Percentiles rank a stretch among this genome's conserved stretches.
phyloP scores from a whole-genome alignment of 345 rosid species.

The Aquilaria yunnanensis region DNA sequence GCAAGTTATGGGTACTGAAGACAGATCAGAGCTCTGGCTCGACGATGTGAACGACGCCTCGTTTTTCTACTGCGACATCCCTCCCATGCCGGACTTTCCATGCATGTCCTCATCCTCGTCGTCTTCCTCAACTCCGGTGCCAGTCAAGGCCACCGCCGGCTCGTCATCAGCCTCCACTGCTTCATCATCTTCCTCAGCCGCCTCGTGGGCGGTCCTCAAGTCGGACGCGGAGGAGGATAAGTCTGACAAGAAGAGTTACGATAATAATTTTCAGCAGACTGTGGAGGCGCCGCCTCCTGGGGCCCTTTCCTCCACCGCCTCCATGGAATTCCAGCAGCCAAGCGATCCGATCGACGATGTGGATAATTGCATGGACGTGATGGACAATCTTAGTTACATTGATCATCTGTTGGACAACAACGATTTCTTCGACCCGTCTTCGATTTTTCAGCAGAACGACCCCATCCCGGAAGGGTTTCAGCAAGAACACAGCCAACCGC shows the following conservation, averaged over 20 bases:
- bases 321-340: slow-evolving; percentile 46
- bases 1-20: slow-evolving; percentile 13
- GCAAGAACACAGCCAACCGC: slow-evolving; percentile 10
- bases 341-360: slow-evolving; percentile 24
- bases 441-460: slow-evolving; percentile 47
- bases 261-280: slow-evolving; percentile 9
- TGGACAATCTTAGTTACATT: slow-evolving; percentile 82
- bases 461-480: slow-evolving; percentile 25
- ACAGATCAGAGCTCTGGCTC: slow-evolving; percentile 45
- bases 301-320: slow-evolving; percentile 66
- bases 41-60: slow-evolving; percentile 47
- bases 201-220: slow-evolving; percentile 74
- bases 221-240: slow-evolving; percentile 53
- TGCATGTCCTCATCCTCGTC: slow-evolving; percentile 99
- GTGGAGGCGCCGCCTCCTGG: slow-evolving; percentile 23
- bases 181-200: slow-evolving; percentile 58
- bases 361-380: slow-evolving; percentile 61
- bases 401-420: slow-evolving; percentile 59
- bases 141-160: slow-evolving; percentile 43
- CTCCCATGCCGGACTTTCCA: slow-evolving; percentile 72
- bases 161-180: slow-evolving; percentile 52
- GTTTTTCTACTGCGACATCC: slow-evolving; percentile 58
- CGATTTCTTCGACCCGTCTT: slow-evolving; percentile 68
- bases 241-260: slow-evolving; percentile 12
- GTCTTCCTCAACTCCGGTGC: slow-evolving; percentile 73